Evolutionary conservation across 164 flowering plant species (phyloP).

Genomic region (Vitis cinerea): DNA sequence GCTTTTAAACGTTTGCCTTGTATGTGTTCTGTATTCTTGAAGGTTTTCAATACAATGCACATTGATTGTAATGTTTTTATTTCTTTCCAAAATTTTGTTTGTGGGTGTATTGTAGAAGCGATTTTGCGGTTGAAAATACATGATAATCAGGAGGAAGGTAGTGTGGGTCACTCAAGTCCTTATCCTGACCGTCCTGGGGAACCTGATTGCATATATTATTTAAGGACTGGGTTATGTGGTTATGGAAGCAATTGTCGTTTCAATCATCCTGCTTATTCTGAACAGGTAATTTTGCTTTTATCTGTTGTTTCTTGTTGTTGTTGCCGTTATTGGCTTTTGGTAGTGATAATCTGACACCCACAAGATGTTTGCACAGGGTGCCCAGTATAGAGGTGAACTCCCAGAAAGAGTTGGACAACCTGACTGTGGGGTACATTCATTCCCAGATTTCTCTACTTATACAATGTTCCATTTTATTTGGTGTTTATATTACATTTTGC

Average conservation of each 20-base stretch:
- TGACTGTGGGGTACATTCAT: constrained; percentile 63
- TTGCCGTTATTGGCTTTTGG: background rate
- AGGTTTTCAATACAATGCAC: constrained; percentile 2
- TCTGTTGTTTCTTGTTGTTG: background rate
- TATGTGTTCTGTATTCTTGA: background rate
- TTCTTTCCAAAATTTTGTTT: background rate
- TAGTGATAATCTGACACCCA: background rate
- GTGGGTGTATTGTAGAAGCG: constrained; percentile 35
- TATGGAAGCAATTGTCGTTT: constrained; percentile 64
- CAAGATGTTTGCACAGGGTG: constrained; percentile 30
- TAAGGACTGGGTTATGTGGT: constrained; percentile 71
- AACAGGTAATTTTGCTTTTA: constrained; percentile 33
- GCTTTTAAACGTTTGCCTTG: no score
- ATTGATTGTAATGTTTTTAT: background rate
- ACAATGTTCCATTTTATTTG: background rate
- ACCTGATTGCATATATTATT: constrained; percentile 62
- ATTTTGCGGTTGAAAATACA: constrained; percentile 43
- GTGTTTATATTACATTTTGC: background rate
- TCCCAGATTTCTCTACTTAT: background rate
- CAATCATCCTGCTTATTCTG: constrained; percentile 54
- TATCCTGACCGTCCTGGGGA: constrained; percentile 76
- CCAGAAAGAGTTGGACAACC: constrained; percentile 83
- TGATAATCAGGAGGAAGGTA: constrained; percentile 37
- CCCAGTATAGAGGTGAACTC: constrained; percentile 47
- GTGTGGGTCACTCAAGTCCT: constrained; percentile 17